Evolutionary conservation across 768 basidiomycete species (phyloP).

Genomic region (Boletus insuetus): DNA sequence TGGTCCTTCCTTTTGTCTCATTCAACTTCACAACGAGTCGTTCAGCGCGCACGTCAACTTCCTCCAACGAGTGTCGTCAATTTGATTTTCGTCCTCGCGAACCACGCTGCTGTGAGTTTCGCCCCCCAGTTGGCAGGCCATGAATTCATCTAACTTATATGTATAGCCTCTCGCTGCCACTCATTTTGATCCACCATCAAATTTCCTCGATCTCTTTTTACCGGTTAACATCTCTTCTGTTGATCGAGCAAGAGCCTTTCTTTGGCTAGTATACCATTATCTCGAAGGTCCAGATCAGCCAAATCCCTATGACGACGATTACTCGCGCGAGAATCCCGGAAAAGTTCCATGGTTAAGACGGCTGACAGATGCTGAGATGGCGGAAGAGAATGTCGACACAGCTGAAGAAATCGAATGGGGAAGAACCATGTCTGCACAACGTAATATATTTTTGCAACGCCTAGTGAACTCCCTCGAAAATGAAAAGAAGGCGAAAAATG

Average conservation of each 20-base stretch:
- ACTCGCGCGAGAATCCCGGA: conserved; percentile 51
- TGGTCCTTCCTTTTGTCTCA: background rate
- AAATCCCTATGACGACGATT: conserved; percentile 78
- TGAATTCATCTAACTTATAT: conserved; percentile 6
- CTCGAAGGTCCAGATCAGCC: conserved; percentile 59
- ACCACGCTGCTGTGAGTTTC: conserved; percentile 66
- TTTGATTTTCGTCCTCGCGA: conserved; percentile 78
- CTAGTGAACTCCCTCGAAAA: conserved; percentile 56
- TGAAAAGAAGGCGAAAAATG: conserved; percentile 47
- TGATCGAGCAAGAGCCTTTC: conserved; percentile 74
- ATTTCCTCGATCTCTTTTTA: conserved; percentile 83
- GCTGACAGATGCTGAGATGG: conserved; percentile 53
- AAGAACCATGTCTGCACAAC: conserved; percentile 63
- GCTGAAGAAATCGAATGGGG: conserved; percentile 79
- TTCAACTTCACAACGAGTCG: background rate
- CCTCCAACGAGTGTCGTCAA: conserved; percentile 89
- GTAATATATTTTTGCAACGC: conserved; percentile 69
- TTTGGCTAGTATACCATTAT: conserved; percentile 84
- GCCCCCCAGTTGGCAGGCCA: conserved; percentile 1
- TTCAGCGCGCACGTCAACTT: conserved; percentile 53
- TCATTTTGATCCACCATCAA: conserved; percentile 73
- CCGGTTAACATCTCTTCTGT: conserved; percentile 69
- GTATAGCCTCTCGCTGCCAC: conserved; percentile 55
- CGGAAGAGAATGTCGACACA: conserved; percentile 75
- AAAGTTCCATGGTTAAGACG: conserved; percentile 63